A percentile compares a stretch with the other conserved stretches of the same genome.
phyloP scores from a whole-genome alignment of 1,139 yeast genomes.

The Arxiozyma telluris region DNA sequence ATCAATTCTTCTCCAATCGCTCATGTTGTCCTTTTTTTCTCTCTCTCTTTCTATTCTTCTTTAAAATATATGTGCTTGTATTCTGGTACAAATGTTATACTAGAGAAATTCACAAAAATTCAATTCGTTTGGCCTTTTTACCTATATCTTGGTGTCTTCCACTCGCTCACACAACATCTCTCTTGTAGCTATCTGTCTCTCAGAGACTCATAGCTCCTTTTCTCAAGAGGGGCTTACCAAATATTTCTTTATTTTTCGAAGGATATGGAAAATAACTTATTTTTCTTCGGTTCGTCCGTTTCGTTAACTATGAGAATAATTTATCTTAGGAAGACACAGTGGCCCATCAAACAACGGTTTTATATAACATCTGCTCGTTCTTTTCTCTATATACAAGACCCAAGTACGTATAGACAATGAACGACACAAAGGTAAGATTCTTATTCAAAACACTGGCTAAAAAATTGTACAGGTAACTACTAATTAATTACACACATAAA shows the following conservation, averaged over 20 bases:
- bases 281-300: neutral
- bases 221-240: neutral
- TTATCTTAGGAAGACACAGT: neutral
- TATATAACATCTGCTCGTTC: neutral
- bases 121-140: neutral
- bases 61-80: neutral
- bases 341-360: neutral
- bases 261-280: no score
- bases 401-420: no score
- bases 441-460: neutral
- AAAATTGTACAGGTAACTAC: neutral
- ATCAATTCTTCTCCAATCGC: conserved; percentile 69
- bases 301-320: neutral
- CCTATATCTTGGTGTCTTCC: neutral
- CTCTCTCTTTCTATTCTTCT: neutral
- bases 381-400: neutral
- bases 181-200: neutral
- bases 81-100: neutral
- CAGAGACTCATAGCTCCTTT: neutral
- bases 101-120: neutral
- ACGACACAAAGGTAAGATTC: neutral
- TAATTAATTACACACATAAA: neutral
- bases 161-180: no score
- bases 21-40: conserved; percentile 4
- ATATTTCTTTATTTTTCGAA: no score